Conservation (phyloP, 139 green algal species). For the Coelastrella sp. region DNA sequence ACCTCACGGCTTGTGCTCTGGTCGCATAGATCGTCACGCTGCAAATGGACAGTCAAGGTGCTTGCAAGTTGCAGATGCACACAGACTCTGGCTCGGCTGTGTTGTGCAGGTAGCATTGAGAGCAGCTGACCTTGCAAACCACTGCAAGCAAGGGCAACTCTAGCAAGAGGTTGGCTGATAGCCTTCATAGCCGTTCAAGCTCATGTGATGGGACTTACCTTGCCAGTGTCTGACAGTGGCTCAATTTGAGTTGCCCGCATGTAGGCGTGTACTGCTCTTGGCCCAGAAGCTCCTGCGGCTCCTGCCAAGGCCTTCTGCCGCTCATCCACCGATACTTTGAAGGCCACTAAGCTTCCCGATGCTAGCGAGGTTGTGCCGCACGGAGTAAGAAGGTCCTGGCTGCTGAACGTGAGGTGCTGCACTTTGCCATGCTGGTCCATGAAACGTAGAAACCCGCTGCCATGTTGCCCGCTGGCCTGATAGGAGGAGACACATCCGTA, state of each 20-base stretch:
- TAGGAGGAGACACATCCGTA: not conserved
- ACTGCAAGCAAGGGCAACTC: not conserved
- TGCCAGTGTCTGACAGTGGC: not conserved
- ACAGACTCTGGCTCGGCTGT: no score
- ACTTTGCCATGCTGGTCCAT: slow-evolving; percentile 5
- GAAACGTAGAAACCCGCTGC: not conserved
- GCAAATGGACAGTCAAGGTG: no score
- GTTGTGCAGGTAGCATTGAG: no score
- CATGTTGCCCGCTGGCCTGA: not conserved
- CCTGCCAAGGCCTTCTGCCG: not conserved
- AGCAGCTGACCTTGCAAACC: not conserved
- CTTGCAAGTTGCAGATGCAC: no score
- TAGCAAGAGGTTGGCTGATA: not conserved
- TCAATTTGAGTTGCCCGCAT: not conserved
- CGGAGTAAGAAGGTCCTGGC: not conserved
- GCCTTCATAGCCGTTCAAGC: not conserved
- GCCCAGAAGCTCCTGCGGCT: not conserved
- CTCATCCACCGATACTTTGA: not conserved
- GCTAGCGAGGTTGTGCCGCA: not conserved
- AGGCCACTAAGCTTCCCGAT: not conserved
- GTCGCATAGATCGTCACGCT: no score
- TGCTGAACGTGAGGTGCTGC: slow-evolving; percentile 29
- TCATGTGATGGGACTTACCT: not conserved
- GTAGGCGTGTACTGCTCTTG: not conserved
- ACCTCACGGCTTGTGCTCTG: not conserved